Evolutionary conservation across 2,329 filamentous ascomycete genomes (phyloP), one percentile per base, ranked within the genome.

Genomic region (Botrytis galanthina): DNA sequence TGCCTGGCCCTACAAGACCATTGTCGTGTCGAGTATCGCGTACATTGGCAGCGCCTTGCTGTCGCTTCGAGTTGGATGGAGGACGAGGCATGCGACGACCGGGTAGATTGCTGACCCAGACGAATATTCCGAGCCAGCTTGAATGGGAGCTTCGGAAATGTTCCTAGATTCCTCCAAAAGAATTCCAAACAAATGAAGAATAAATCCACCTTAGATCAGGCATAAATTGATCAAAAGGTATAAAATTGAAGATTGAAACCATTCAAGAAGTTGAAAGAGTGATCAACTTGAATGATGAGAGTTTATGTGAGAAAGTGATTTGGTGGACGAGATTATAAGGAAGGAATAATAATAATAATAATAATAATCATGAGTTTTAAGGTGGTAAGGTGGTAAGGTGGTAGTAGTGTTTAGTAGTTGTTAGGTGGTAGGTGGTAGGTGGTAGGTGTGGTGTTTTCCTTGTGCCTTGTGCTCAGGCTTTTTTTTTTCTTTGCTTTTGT

Each of bases 1-100:
- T 93, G 78, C 91, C 91, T 70, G 92, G 90, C 80, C 91, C 91
- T 87, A 94, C 92, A 83, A 94, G 87, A 81, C 93, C 94, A 91
- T 93, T 94, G 85, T 97, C 94, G 85, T 97, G 92, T 83, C 92
- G 90, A 80, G 87, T 89, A 84, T 91, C 91, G 85, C 90, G 90
- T 83, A 90, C 87, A 84, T 86, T 91, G 78, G 84, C 84, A 82
- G 86, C 86, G 75, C 78, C 80, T 75, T 78, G 78, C 78, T 80
- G 79, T 81, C 80, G 79, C 80, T 81, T 81, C 75, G 76, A 74
- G 73, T 76, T 77, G 71, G 78, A 73, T 48, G 76, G 74, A 76
- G 77, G 77, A 78, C 79, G 80, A 80, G 79, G 79, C 80, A 81
- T 81, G 76, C 80, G 80, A 78, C 75, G 78, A 73, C 71, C 54